phyloP scores from a whole-genome alignment of 2,329 filamentous ascomycete species.

The Fusarium duplospermum region DNA sequence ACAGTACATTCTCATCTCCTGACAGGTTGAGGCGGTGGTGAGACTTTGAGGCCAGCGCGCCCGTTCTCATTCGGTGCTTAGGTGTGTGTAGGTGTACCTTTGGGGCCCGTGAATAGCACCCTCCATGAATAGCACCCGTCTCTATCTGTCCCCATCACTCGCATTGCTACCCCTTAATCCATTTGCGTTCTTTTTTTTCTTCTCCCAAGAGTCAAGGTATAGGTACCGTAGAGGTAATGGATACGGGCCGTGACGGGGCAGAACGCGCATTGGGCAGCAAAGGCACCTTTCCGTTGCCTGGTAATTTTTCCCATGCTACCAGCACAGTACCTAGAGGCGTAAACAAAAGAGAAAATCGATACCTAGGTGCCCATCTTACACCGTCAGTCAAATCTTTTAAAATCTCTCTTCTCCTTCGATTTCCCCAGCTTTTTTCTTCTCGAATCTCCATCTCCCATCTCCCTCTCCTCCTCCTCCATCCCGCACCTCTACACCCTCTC shows the following conservation, averaged over 20 bases:
- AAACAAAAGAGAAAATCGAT: slow-evolving; percentile 35
- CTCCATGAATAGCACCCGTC: slow-evolving; percentile 29
- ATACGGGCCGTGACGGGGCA: slow-evolving; percentile 17
- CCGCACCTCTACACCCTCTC: neutral
- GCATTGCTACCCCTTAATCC: slow-evolving; percentile 31
- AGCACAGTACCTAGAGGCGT: slow-evolving; percentile 11
- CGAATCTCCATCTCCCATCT: slow-evolving; percentile 14
- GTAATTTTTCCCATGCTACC: slow-evolving; percentile 24
- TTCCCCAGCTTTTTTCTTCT: slow-evolving; percentile 28
- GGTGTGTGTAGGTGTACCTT: neutral
- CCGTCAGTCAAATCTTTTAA: slow-evolving; percentile 31
- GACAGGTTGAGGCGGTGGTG: slow-evolving; percentile 38
- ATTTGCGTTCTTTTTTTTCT: slow-evolving; percentile 31
- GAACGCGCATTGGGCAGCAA: slow-evolving; percentile 45
- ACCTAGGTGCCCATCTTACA: slow-evolving; percentile 15
- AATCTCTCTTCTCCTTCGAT: slow-evolving; percentile 13
- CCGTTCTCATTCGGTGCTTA: slow-evolving; percentile 21
- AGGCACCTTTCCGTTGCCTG: slow-evolving; percentile 41
- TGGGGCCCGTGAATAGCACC: slow-evolving; percentile 23
- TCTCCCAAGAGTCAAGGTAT: neutral
- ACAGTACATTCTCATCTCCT: slow-evolving; percentile 34
- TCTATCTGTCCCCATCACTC: neutral
- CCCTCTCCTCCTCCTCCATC: slow-evolving; percentile 10
- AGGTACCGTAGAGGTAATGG: neutral
- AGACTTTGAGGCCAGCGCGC: slow-evolving; percentile 33